Base-by-base conservation (phyloP, 2,329 filamentous ascomycete species). In the Arthrobotrys iridis region DNA sequence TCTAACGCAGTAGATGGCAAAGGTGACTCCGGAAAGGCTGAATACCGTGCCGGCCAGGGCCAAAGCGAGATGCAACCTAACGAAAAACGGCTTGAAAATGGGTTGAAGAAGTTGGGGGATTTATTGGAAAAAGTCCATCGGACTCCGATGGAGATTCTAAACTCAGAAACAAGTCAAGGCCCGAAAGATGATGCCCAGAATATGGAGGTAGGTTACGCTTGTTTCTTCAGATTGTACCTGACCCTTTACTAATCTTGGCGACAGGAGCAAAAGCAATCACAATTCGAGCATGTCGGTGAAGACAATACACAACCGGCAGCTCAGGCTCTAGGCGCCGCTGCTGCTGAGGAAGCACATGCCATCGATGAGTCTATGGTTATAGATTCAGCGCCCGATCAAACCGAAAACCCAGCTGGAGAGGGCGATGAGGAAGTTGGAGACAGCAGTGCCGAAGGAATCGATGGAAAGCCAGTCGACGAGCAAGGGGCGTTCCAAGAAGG, bases 61-160 rank as follows among this genome's bases (percentile, higher is more conserved):
- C 71, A 75, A 40, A 37, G 28, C 6, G 71, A 75, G 20, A 26
- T 80, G 77, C 46, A 68, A 13, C 50, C 71, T 35, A 75, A 75
- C 8, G 71, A 75, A 15, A 35, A 81, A 81, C 1, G 76, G 78
- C 82, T 87, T 59, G 84, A 85, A 48, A 88, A 95, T 78, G 91
- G 93, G 0, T 97, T 97, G 86, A 95, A 95, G 83, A 96, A 97
- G 80, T 87, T 99, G 28, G 95, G 95, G 20, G 93, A 99, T 83
- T 91, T 93, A 4, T 85, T 99, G 30, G 93, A 98, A 81, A 88
- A 90, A 79, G 99, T 93, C 92, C 93, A 98, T 82, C 88, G 92
- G 71, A 92, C 93, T 80, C 92, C 96, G 79, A 88, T 88, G 50
- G 91, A 97, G 76, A 98, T 99, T 79, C 84, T 87, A 80, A 86